Base-by-base conservation (phyloP, 805 yeast species). In the Metschnikowia kunwiensis region DNA sequence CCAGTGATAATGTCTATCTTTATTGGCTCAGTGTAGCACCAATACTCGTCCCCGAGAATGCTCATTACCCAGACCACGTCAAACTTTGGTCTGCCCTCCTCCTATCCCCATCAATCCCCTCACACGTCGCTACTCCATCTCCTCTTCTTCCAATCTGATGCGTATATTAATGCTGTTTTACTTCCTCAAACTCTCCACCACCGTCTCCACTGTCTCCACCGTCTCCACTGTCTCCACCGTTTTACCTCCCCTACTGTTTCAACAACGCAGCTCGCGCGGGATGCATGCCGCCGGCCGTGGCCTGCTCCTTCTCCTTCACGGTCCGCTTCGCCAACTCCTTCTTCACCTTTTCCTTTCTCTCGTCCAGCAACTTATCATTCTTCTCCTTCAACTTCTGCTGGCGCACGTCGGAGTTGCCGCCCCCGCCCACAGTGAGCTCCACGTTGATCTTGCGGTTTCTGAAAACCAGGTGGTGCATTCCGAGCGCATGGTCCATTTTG, bases 391-490 rank as follows among this genome's bases (percentile, higher is more conserved):
- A 72, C 61, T 93, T 93, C 37, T 75, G 36, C 29, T 27, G 50
- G 53, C 94, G 67, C 27, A 66, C 71, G 40, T 73, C 65, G 7
- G 94, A 80, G 58, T 91, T 91, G 38, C 97, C 97, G 31, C 98
- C 98, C 27, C 98, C 98, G 38, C 98, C 98, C 33, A 87, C 98
- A 2, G 97, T 93, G 51, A 93, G 72, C 59, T 93, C 98, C 23
- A 93, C 97, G 55, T 93, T 93, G 54, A 93, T 89, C 58, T 81
- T 86, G 49, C 96, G 73, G 28, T 74, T 72, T 39, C 77, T 72
- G 46, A 91, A 57, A 7, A 67, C 51, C 3, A 91, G 72, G 60
- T 86, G 95, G 60, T 93, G 96, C 70, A 85, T 75, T 45, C 82
- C 70, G 50, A 93, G 69, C 0, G 97, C 97, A 30, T 77, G 71